Percentiles rank a stretch among this genome's conserved stretches.
phyloP scores from a whole-genome alignment of 169 alveolate genomes.

The Plasmodium relictum region DNA sequence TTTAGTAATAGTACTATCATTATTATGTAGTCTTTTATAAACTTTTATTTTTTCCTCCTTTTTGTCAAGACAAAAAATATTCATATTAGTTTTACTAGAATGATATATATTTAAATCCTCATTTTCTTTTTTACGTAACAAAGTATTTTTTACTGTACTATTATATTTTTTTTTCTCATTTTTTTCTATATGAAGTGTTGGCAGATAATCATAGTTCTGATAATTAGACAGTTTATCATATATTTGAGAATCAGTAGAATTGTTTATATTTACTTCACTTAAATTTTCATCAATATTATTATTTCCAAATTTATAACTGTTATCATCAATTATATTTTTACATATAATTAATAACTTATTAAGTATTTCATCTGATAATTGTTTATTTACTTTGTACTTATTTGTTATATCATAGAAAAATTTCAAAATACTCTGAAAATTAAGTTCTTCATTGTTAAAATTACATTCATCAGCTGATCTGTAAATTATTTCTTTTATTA shows the following conservation, averaged over 20 bases:
- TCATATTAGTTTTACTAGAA: not conserved
- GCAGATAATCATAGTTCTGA: no score
- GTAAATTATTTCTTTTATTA: conserved; percentile 65
- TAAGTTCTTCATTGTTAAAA: conserved; percentile 43
- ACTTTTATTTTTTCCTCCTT: not conserved
- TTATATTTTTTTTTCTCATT: no score
- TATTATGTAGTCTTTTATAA: not conserved
- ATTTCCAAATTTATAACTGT: not conserved
- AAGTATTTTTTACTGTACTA: not conserved
- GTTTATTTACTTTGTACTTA: conserved; percentile 20
- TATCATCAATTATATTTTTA: conserved; percentile 38
- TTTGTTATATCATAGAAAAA: conserved; percentile 34
- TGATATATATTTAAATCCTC: not conserved
- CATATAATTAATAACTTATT: conserved; percentile 43
- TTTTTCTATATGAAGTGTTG: no score
- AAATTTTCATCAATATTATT: not conserved
- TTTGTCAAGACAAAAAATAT: not conserved
- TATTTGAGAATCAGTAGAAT: not conserved
- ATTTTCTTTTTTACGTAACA: not conserved
- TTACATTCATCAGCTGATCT: conserved; percentile 69
- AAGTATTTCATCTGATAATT: conserved; percentile 32
- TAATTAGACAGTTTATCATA: conserved; percentile 1
- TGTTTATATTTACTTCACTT: not conserved
- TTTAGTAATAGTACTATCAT: not conserved
- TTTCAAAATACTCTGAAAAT: conserved; percentile 38